Base-by-base conservation (phyloP, 495 filamentous ascomycete species). In the Talaromyces proteolyticus region DNA sequence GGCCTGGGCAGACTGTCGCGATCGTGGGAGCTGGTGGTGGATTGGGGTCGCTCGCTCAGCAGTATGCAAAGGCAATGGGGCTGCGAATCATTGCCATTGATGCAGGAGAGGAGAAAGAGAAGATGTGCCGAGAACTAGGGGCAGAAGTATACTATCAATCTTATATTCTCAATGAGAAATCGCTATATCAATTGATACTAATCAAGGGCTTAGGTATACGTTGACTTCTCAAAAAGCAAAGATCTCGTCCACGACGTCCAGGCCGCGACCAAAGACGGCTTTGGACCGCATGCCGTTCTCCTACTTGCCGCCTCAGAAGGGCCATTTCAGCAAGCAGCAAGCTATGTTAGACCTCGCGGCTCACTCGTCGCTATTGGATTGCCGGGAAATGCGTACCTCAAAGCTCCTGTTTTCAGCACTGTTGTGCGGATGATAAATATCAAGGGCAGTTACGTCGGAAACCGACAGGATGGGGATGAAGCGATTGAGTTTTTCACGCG, bases 371-470 rank as follows among this genome's bases (percentile, higher is more conserved):
- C 86, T 56, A 92, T 97, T 53, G 92, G 91, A 49, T 67, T 96
- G 8, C 91, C 91, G 0, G 85, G 87, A 2, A 70, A 77, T 40
- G 91, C 91, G 2, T 88, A 71, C 62, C 75, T 95, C 43, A 78
- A 79, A 50, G 91, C 91, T 3, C 86, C 88, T 6, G 90, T 96
- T 20, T 93, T 95, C 62, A 79, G 87, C 55, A 86, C 85, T 3
- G 91, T 96, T 20, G 77, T 91, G 54, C 77, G 78, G 58, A 95
- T 95, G 89, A 85, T 96, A 67, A 85, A 69, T 54, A 96, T 97
- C 78, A 90, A 88, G 74, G 91, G 91, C 39, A 87, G 81, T 54
- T 96, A 96, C 60, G 91, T 96, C 53, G 91, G 91, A 37, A 95
- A 92, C 66, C 80, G 88, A 40, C 81, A 87, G 63, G 92, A 97